These are phyloP conservation scores for Linnemannia elongata DNA, from an alignment of 192 early-diverging fungal genomes.

Conservation along the genomic window DNA sequence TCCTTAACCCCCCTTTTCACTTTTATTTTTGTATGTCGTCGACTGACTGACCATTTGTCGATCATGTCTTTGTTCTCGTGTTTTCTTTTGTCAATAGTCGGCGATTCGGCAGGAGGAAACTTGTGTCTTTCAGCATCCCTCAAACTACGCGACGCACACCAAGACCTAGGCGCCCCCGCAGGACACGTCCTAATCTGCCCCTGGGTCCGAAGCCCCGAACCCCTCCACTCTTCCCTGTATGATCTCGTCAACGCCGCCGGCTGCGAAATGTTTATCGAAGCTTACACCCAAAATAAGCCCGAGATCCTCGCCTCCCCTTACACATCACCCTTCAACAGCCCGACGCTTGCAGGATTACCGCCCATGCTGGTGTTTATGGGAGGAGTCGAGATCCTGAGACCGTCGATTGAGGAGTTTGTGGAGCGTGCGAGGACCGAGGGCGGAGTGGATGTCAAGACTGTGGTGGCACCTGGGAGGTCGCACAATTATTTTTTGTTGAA, in stretches of 20 bases:
- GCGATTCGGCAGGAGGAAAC: conserved; percentile 50
- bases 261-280: conserved; percentile 22
- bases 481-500: conserved; percentile 42
- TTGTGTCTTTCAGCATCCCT: conserved; percentile 20
- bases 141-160: conserved; percentile 23
- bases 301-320: conserved; percentile 11
- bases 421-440: conserved; percentile 20
- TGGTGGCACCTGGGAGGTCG: conserved; percentile 19
- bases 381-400: conserved; percentile 36
- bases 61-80: not conserved
- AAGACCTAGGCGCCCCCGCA: conserved; percentile 12
- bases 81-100: conserved; percentile 3
- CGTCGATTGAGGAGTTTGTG: conserved; percentile 40
- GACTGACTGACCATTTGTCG: not conserved
- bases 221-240: conserved; percentile 19
- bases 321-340: conserved; percentile 10
- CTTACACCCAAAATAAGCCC: conserved; percentile 23
- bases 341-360: conserved; percentile 8
- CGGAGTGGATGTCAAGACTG: conserved; percentile 14
- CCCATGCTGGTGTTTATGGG: conserved; percentile 36
- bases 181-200: conserved; percentile 31
- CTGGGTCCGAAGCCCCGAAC: conserved; percentile 30
- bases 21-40: not conserved
- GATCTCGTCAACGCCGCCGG: conserved; percentile 35
- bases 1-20: not conserved